Conservation (phyloP, 2,329 filamentous ascomycete genomes). For the Apiospora sp. region DNA sequence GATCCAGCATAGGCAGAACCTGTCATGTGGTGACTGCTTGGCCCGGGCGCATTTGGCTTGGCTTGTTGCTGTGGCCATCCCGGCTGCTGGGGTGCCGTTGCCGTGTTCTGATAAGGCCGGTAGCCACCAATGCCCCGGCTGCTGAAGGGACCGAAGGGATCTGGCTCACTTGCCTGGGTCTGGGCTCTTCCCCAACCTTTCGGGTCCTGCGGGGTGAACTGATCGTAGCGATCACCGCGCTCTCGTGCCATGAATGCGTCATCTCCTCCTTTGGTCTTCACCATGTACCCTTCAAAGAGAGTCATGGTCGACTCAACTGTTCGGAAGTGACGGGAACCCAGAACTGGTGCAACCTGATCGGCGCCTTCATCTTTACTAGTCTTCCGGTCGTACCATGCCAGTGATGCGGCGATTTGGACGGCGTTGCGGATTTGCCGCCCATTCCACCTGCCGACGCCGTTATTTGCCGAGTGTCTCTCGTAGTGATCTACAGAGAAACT, state of each 20-base stretch:
- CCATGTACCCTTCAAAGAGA: slow-evolving; percentile 28
- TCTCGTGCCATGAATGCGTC: slow-evolving; percentile 23
- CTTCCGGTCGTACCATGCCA: slow-evolving; percentile 27
- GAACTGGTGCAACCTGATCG: background rate
- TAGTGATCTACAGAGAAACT: background rate
- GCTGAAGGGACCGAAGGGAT: background rate
- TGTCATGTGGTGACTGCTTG: background rate
- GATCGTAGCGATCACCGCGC: slow-evolving; percentile 26
- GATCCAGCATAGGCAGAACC: background rate
- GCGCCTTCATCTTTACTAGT: background rate
- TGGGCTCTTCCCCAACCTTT: background rate
- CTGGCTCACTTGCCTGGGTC: background rate
- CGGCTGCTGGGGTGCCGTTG: background rate
- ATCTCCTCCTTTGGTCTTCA: slow-evolving; percentile 26
- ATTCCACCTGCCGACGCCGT: slow-evolving; percentile 29
- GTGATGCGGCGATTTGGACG: slow-evolving; percentile 28
- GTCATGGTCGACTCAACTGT: slow-evolving; percentile 27
- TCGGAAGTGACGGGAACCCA: slow-evolving; percentile 23
- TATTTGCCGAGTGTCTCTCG: background rate
- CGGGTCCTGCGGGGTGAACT: background rate
- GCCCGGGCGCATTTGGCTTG: background rate
- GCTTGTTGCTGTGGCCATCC: background rate
- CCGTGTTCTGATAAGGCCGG: background rate
- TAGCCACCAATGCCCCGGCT: background rate
- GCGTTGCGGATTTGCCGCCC: slow-evolving; percentile 30